phyloP scores from a whole-genome alignment of 768 basidiomycete genomes.

The Naganishia kalamii region DNA sequence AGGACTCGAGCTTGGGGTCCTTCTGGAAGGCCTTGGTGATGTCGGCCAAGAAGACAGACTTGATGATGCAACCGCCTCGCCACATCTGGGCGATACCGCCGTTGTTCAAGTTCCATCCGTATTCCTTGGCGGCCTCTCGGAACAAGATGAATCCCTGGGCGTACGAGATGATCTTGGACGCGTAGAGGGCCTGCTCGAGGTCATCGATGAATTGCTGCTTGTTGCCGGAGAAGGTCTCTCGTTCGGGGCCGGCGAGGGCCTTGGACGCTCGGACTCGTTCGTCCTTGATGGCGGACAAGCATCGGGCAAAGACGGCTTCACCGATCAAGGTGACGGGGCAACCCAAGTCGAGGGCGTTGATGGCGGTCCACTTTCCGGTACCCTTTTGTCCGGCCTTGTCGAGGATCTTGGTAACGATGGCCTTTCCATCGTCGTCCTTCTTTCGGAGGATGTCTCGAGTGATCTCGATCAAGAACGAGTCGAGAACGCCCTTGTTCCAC shows the following conservation, averaged over 20 bases:
- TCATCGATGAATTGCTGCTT: constrained; percentile 99
- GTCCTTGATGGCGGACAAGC: constrained; percentile 91
- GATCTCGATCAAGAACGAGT: constrained; percentile 99
- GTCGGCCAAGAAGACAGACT: constrained; percentile 85
- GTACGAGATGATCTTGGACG: constrained; percentile 99
- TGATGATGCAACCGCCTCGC: constrained; percentile 99
- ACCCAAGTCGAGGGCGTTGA: constrained; percentile 79
- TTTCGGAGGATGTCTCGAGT: constrained; percentile 93
- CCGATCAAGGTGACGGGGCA: constrained; percentile 89
- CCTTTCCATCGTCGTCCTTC: constrained; percentile 89
- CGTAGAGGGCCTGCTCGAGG: constrained; percentile 97
- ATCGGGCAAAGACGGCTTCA: constrained; percentile 98
- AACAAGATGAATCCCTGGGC: constrained; percentile 99
- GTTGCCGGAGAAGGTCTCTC: constrained; percentile 90
- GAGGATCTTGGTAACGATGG: constrained; percentile 86
- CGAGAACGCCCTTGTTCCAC: constrained; percentile 94
- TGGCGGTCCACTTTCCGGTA: constrained; percentile 97
- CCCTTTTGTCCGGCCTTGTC: constrained; percentile 98
- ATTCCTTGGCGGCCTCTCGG: constrained; percentile 93
- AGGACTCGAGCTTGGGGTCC: constrained; percentile 73
- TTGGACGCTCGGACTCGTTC: constrained; percentile 93
- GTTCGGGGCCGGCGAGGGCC: constrained; percentile 79
- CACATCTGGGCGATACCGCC: constrained; percentile 98
- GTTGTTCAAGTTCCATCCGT: constrained; percentile 87
- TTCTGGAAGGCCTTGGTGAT: constrained; percentile 86